These are phyloP conservation scores for Aureobasidium melanogenum DNA, from an alignment of 2,329 filamentous ascomycete species.

Conservation along the genomic window DNA sequence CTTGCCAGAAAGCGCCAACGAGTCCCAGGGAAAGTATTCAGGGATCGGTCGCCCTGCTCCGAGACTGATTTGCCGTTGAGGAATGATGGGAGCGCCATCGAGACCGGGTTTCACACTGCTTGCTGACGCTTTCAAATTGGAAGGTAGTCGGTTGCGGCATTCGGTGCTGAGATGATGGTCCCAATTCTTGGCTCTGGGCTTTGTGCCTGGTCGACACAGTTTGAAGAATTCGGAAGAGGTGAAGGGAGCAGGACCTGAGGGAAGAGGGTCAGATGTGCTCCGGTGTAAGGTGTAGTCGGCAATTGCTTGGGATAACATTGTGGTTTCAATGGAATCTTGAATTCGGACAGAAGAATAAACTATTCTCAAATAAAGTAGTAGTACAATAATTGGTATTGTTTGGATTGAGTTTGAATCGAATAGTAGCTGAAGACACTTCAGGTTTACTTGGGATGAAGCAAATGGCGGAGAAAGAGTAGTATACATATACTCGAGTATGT, in stretches of 20 bases:
- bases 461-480: not conserved
- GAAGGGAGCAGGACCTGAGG: not conserved
- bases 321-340: not conserved
- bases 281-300: not conserved
- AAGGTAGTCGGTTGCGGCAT: constrained; percentile 2
- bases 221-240: constrained; percentile 4
- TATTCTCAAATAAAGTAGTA: not conserved
- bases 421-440: not conserved
- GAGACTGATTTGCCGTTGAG: constrained; percentile 7
- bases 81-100: not conserved
- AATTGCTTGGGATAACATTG: not conserved
- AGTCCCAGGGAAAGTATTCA: constrained; percentile 14
- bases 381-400: not conserved
- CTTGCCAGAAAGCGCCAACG: constrained; percentile 6
- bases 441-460: not conserved
- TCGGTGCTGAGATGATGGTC: constrained; percentile 4
- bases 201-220: not conserved
- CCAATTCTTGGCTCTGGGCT: not conserved
- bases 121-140: not conserved
- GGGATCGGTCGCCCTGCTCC: constrained; percentile 11
- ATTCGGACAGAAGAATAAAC: not conserved
- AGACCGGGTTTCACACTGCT: not conserved
- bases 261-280: not conserved
- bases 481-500: constrained; percentile 12
- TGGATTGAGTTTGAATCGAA: not conserved